Evolutionary conservation across 164 flowering plant species (phyloP).

Genomic region (Stephania japonica): DNA sequence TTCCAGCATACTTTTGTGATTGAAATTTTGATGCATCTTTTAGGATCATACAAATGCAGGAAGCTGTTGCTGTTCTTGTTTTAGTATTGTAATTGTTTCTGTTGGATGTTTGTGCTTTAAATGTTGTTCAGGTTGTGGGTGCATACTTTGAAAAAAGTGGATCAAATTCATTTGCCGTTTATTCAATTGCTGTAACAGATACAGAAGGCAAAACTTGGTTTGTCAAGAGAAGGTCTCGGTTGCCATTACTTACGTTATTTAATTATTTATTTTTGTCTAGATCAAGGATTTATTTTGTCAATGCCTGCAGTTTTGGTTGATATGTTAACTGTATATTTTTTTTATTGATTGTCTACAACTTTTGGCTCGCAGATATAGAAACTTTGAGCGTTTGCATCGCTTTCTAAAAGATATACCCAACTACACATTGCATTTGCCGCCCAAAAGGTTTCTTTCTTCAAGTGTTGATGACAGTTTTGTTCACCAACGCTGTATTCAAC

Average conservation of each 20-base stretch:
- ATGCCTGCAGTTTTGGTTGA: neutral
- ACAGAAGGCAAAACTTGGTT: constrained; percentile 67
- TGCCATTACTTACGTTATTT: neutral
- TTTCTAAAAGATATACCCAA: constrained; percentile 95
- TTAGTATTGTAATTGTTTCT: neutral
- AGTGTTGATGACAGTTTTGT: constrained; percentile 96
- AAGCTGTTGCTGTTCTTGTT: neutral
- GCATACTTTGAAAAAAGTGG: constrained; percentile 89
- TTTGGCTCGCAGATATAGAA: constrained; percentile 67
- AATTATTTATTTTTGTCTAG: neutral
- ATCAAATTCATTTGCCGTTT: constrained; percentile 91
- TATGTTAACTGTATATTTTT: neutral
- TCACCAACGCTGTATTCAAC: constrained; percentile 97
- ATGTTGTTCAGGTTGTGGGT: constrained; percentile 67
- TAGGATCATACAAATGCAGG: neutral
- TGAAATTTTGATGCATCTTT: neutral
- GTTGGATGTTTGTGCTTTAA: neutral
- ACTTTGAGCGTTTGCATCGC: constrained; percentile 93
- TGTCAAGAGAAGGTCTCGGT: constrained; percentile 85
- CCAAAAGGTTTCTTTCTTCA: constrained; percentile 97
- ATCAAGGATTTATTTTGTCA: neutral
- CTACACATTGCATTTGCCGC: constrained; percentile 88
- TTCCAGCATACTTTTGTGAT: neutral
- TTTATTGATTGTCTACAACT: constrained; percentile 11
- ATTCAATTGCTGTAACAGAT: constrained; percentile 86